phyloP scores from a whole-genome alignment of 2,329 filamentous ascomycete genomes.

The Pleomassaria siparia region DNA sequence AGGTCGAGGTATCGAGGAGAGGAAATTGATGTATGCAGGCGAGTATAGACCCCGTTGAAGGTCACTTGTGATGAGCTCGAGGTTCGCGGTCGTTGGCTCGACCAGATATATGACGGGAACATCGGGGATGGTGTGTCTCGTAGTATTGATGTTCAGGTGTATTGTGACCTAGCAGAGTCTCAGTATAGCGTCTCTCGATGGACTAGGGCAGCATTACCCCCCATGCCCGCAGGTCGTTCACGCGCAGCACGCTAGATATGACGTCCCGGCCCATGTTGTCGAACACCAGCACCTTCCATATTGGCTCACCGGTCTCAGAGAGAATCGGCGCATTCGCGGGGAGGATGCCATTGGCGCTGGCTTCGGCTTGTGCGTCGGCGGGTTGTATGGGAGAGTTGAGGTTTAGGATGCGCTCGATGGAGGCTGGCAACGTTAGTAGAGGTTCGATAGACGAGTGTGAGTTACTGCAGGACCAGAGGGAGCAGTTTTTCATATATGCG shows the following conservation, averaged over 20 bases:
- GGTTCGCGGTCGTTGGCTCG: conserved; percentile 79
- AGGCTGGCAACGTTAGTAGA: conserved; percentile 57
- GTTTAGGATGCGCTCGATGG: conserved; percentile 94
- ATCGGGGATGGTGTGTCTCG: conserved; percentile 88
- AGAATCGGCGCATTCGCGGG: conserved; percentile 76
- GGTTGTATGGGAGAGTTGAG: conserved; percentile 71
- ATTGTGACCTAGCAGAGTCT: conserved; percentile 64
- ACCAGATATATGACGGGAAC: conserved; percentile 96
- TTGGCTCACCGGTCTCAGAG: conserved; percentile 83
- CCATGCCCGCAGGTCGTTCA: conserved; percentile 88
- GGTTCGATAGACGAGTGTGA: neutral
- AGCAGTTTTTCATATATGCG: too few species aligned
- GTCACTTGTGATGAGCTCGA: conserved; percentile 81
- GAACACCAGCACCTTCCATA: conserved; percentile 92
- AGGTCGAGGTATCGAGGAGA: conserved; percentile 86
- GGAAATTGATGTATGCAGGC: conserved; percentile 94
- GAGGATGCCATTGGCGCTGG: conserved; percentile 62
- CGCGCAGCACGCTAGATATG: conserved; percentile 91
- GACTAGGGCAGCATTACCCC: conserved; percentile 54
- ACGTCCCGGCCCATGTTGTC: conserved; percentile 91
- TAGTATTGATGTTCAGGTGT: conserved; percentile 68
- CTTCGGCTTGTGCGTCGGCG: conserved; percentile 63
- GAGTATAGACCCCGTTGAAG: conserved; percentile 83
- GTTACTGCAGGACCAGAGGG: too few species aligned
- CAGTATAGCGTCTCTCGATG: conserved; percentile 42